A percentile compares a stretch with the other conserved stretches of the same genome.
phyloP scores from a whole-genome alignment of 192 early-diverging fungal genomes.

The Blastocladiella britannica region DNA sequence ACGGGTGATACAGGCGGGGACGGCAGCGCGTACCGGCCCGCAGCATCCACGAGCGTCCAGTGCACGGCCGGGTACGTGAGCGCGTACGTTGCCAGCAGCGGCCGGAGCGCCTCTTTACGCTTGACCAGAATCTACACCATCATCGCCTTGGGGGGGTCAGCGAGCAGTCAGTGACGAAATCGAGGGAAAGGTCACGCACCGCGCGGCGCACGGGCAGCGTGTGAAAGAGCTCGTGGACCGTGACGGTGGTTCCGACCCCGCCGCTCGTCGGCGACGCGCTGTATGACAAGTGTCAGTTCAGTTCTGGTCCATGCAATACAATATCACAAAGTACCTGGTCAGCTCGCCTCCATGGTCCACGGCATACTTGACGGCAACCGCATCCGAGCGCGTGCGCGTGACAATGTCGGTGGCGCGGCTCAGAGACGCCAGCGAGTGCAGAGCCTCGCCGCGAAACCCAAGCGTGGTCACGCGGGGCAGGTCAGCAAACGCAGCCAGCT shows the following conservation, averaged over 20 bases:
- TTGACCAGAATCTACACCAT: no score
- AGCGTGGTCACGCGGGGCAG: constrained; percentile 9
- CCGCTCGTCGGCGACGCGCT: constrained; percentile 5
- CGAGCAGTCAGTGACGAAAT: no score
- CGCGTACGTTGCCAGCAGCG: no score
- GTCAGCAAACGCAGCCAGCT: constrained; percentile 13
- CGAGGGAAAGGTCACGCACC: constrained; percentile 7
- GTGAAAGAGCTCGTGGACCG: constrained; percentile 10
- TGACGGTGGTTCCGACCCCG: constrained; percentile 12
- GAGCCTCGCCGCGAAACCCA: constrained; percentile 19
- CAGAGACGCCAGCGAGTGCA: constrained; percentile 15
- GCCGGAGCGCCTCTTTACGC: no score
- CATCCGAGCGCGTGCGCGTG: constrained; percentile 12
- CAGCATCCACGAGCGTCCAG: no score
- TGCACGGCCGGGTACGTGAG: no score
- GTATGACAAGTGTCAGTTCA: not conserved
- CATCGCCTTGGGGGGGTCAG: no score
- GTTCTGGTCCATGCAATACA: not conserved
- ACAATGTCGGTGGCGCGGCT: constrained; percentile 9
- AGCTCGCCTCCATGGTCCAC: constrained; percentile 11
- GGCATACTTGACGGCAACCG: constrained; percentile 11
- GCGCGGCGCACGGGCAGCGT: constrained; percentile 17
- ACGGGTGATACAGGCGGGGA: no score
- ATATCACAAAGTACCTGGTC: constrained; percentile 7
- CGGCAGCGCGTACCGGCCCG: no score